These are phyloP conservation scores for Chlamydomonas reinhardtii DNA, from an alignment of 163 green algal species.

Conservation along the genomic window DNA sequence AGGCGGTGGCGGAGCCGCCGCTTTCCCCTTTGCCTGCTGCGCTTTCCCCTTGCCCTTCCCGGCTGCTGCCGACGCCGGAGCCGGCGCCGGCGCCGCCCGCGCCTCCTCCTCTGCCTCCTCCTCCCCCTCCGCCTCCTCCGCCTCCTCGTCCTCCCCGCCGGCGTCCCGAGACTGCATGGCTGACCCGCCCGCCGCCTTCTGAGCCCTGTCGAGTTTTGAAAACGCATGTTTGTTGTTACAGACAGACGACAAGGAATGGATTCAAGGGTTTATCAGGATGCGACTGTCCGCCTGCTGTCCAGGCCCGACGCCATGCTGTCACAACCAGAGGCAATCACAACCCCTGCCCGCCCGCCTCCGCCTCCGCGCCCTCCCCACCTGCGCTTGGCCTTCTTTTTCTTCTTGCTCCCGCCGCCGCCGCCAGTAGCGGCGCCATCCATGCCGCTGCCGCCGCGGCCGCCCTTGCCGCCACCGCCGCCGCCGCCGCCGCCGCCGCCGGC, in stretches of 20 bases:
- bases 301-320: too few species aligned
- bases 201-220: background rate
- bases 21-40: background rate
- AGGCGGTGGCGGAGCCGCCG: background rate
- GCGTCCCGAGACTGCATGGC: background rate
- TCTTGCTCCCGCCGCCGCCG: slow-evolving; percentile 39
- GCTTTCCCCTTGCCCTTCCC: background rate
- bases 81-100: background rate
- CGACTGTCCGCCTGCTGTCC: too few species aligned
- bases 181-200: background rate
- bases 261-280: too few species aligned
- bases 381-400: slow-evolving; percentile 33
- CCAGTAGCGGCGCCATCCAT: background rate
- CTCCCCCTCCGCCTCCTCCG: background rate
- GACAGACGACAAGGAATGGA: too few species aligned
- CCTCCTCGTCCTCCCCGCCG: slow-evolving; percentile 18
- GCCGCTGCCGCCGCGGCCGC: background rate
- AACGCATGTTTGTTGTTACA: background rate
- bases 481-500: background rate
- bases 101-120: slow-evolving; percentile 16
- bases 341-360: too few species aligned
- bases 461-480: background rate
- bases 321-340: too few species aligned
- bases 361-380: too few species aligned
- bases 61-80: background rate